These are phyloP conservation scores for Cytospora piceicola DNA, from an alignment of 2,329 filamentous ascomycete genomes.

Conservation along the genomic window DNA sequence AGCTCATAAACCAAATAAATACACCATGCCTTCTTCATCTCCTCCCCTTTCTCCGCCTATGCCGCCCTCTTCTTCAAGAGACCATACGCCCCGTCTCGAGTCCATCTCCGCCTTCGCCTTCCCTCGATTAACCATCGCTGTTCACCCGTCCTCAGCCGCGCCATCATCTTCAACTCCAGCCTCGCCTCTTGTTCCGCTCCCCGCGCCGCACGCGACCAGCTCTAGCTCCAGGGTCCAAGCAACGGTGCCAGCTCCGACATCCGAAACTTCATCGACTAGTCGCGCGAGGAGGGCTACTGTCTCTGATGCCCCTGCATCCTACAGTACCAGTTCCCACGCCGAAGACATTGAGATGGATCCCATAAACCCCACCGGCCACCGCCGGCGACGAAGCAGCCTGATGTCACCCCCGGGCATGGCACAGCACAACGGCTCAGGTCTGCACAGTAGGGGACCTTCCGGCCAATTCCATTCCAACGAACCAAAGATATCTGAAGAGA, in stretches of 20 bases:
- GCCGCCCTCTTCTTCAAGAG: slow-evolving; percentile 22
- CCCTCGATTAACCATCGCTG: slow-evolving; percentile 15
- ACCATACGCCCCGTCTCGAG: slow-evolving; percentile 24
- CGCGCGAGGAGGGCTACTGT: slow-evolving; percentile 30
- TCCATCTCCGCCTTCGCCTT: slow-evolving; percentile 25
- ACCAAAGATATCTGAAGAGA: slow-evolving; percentile 53
- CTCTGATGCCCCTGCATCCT: slow-evolving; percentile 28
- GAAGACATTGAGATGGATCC: slow-evolving; percentile 61
- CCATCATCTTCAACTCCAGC: slow-evolving; percentile 16
- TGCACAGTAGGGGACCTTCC: slow-evolving; percentile 36
- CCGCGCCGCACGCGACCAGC: slow-evolving; percentile 25
- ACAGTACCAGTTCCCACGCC: slow-evolving; percentile 27
- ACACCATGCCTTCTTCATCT: slow-evolving; percentile 30
- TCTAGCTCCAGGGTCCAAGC: slow-evolving; percentile 9
- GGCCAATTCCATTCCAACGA: slow-evolving; percentile 43
- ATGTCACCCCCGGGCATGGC: slow-evolving; percentile 45
- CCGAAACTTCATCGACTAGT: slow-evolving; percentile 19
- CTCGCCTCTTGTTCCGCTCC: slow-evolving; percentile 18
- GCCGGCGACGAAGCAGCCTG: slow-evolving; percentile 60
- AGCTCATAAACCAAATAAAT: slow-evolving; percentile 23
- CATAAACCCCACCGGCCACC: slow-evolving; percentile 51
- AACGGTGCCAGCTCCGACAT: slow-evolving; percentile 13
- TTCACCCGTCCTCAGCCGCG: slow-evolving; percentile 24
- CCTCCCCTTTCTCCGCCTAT: slow-evolving; percentile 22
- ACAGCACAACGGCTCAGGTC: slow-evolving; percentile 33